Evolutionary conservation across 805 yeast genomes (phyloP), one percentile per base, ranked within the genome.

Genomic region (Metschnikowia peoriensis): DNA sequence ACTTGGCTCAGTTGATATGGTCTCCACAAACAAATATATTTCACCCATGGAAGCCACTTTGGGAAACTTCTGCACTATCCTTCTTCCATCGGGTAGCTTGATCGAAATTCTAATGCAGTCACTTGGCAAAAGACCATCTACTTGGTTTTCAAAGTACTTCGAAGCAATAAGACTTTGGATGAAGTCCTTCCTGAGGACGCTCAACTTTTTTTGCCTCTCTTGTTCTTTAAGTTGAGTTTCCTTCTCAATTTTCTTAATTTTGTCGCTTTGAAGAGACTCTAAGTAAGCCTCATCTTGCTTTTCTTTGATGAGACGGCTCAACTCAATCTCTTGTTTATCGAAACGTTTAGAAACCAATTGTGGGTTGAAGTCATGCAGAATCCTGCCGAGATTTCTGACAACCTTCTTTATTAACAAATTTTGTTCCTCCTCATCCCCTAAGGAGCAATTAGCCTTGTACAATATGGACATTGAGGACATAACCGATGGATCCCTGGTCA

Each of bases 51-150:
- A 61, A n/a, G 75, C 69, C 1, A 65, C 53, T 34, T 71, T 67
- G 41, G 61, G 57, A 49, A 85, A 76, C 38, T 70, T 74, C 35
- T 78, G 76, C 1, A 82, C 70, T 7, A 77, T 62, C 50, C 84
- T 65, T 46, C 72, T 71, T 1, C 89, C 88, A 37, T 73, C 63
- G 8, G 86, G 83, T 37, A 80, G 67, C 62, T 83, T 77, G 56
- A 85, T 69, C 47, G 86, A 84, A 17, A 85, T 73, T 46, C 68
- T 61, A 0, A 71, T 71, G 11, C 55, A 50, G 1, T 53, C 55
- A 1, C 17, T 22, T 2, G 55, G 45, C 17, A 51, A 12, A 5
- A 47, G 44, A 6, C 47, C 47, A 27, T 59, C 43, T 7, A 51
- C 38, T 6, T 46, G 44, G 9, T 44, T 41, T 15, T 57, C 56